Conservation (phyloP, 306 rosid species). For the Corylus heterophylla region DNA sequence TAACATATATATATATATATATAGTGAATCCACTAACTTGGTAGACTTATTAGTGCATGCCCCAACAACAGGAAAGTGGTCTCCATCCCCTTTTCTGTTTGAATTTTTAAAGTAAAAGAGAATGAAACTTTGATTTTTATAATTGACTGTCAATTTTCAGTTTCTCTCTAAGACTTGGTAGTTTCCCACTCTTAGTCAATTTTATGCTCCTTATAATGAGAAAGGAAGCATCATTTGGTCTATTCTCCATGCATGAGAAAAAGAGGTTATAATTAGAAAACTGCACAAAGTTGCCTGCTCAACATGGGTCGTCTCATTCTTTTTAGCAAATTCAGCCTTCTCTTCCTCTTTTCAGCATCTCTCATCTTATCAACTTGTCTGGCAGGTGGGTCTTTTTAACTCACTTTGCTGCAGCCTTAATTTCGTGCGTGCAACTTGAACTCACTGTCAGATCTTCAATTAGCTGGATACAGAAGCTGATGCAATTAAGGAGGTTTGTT, state of each 20-base stretch:
- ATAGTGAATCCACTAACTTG: neutral
- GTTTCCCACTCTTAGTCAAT: constrained; percentile 28
- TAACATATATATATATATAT: neutral
- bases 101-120: constrained; percentile 38
- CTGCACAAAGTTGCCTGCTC: constrained; percentile 11
- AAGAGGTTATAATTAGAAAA: constrained; percentile 12
- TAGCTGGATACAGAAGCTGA: constrained; percentile 34
- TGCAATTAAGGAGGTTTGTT: constrained; percentile 14
- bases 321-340: constrained; percentile 45
- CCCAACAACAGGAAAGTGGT: constrained; percentile 81
- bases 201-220: constrained; percentile 20
- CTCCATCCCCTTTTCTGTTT: constrained; percentile 48
- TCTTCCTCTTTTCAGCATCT: constrained; percentile 58
- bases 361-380: constrained; percentile 65
- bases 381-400: constrained; percentile 55
- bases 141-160: constrained; percentile 44
- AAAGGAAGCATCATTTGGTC: constrained; percentile 40
- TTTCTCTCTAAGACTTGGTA: constrained; percentile 11
- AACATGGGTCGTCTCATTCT: constrained; percentile 46
- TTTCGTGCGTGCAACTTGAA: constrained; percentile 17
- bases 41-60: constrained; percentile 64
- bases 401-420: constrained; percentile 33
- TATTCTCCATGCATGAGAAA: constrained; percentile 32
- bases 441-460: constrained; percentile 41
- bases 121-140: constrained; percentile 16